A percentile compares a stretch with the other conserved stretches of the same genome.
These are phyloP conservation scores for Talaromyces amestolkiae DNA, from an alignment of 2,329 filamentous ascomycete genomes.

Conservation along the genomic window DNA sequence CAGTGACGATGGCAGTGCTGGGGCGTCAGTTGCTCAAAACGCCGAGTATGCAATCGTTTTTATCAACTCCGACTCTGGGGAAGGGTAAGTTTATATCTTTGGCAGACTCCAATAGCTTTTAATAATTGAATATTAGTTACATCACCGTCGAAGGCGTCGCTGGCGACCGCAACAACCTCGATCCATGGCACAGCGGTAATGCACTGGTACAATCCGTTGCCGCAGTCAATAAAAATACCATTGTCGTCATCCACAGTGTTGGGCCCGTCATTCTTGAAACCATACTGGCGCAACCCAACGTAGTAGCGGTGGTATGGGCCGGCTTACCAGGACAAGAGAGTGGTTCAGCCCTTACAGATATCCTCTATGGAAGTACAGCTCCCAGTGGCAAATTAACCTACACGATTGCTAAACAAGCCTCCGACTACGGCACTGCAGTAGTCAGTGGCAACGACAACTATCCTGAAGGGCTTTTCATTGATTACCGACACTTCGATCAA, in stretches of 20 bases:
- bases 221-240: slow-evolving; percentile 71
- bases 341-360: slow-evolving; percentile 73
- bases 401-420: slow-evolving; percentile 68
- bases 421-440: slow-evolving; percentile 61
- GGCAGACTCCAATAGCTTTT: slow-evolving; percentile 45
- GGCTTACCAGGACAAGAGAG: slow-evolving; percentile 80
- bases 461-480: slow-evolving; percentile 75
- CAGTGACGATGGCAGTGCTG: slow-evolving; percentile 20
- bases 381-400: slow-evolving; percentile 76
- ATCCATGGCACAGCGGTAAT: slow-evolving; percentile 13
- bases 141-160: slow-evolving; percentile 57
- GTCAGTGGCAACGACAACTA: slow-evolving; percentile 65
- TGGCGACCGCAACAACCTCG: slow-evolving; percentile 25
- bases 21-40: not conserved
- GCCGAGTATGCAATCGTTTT: slow-evolving; percentile 15
- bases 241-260: slow-evolving; percentile 79
- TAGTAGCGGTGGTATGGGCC: slow-evolving; percentile 81
- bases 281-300: slow-evolving; percentile 72
- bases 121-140: slow-evolving; percentile 55
- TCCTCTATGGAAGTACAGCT: slow-evolving; percentile 80
- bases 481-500: slow-evolving; percentile 74
- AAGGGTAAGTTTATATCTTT: slow-evolving; percentile 57
- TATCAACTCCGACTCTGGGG: slow-evolving; percentile 46
- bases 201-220: slow-evolving; percentile 53
- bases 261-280: slow-evolving; percentile 63